Base-by-base conservation (phyloP, 495 filamentous ascomycete genomes). In the Staphylotrichum tortipilum region DNA sequence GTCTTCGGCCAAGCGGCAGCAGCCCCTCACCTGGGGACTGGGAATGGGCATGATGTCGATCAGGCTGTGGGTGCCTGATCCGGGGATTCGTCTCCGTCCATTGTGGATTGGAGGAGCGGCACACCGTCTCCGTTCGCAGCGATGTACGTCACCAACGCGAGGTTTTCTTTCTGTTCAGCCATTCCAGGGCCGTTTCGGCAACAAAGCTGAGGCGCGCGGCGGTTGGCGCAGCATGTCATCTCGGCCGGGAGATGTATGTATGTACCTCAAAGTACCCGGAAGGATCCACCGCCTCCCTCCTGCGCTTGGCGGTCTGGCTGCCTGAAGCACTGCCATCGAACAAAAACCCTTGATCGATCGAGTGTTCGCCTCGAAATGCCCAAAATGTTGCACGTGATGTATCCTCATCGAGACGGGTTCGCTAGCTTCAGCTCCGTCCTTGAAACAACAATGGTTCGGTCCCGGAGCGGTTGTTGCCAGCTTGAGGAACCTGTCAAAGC, bases 251-350 rank as follows among this genome's bases (percentile, higher is more conserved):
- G n/a, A n/a, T n/a, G n/a, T n/a, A n/a, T n/a, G 2, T 24, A 51
- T 44, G 57, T 60, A 60, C 49, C 54, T 37, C 44, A 17, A 57
- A 37, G 57, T 60, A 60, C 57, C 54, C 41, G 28, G 19, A 34
- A 24, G 24, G 49, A 28, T 46, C 52, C 55, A 55, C 58, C 10
- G n/a, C 14, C 17, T 28, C 18, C 19, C 31, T 47, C 38, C 19
- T 21, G 10, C 45, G 38, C 35, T 42, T 39, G 23, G 38, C 28
- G 38, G 46, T 52, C 36, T 58, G 55, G 58, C 42, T 56, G 58
- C 58, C 58, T 58, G 55, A 58, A 49, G 36, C 46, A 37, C 26
- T 18, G 33, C 37, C 37, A 39, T 19, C 15, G 15, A 8, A 2
- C 12, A 23, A 18, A 23, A 53, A 39, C 11, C 26, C 30, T 41